phyloP scores from a whole-genome alignment of 2,329 filamentous ascomycete genomes.

The Botrytis fabae region DNA sequence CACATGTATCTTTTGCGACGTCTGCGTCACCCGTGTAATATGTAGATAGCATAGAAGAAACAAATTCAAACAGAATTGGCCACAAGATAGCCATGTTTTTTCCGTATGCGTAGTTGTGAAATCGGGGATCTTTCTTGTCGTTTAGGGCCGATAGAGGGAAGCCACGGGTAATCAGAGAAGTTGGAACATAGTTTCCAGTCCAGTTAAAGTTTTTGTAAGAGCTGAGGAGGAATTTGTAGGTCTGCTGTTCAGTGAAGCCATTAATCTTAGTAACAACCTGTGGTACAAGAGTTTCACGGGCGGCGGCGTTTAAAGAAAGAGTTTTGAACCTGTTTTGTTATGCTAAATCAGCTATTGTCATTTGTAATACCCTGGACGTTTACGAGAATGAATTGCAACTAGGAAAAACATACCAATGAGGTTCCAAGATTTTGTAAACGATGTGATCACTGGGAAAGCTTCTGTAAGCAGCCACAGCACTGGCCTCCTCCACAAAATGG shows the following conservation, averaged over 20 bases:
- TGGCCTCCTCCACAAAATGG: constrained; percentile 23
- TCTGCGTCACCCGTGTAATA: constrained; percentile 41
- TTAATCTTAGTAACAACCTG: constrained; percentile 15
- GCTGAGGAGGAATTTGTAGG: constrained; percentile 21
- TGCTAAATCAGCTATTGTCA: neutral
- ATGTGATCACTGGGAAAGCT: constrained; percentile 23
- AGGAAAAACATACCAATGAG: constrained; percentile 19
- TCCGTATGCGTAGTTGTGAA: constrained; percentile 52
- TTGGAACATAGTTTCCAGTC: constrained; percentile 45
- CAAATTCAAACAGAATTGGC: constrained; percentile 46
- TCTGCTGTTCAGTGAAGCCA: constrained; percentile 18
- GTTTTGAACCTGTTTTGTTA: constrained; percentile 19
- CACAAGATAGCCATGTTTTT: constrained; percentile 50
- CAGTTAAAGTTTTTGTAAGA: constrained; percentile 26
- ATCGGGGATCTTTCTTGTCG: constrained; percentile 40
- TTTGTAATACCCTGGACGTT: no score
- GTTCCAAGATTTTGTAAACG: constrained; percentile 22
- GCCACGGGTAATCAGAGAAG: constrained; percentile 47
- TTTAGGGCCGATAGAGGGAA: constrained; percentile 44
- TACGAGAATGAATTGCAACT: neutral
- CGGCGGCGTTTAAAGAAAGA: constrained; percentile 21
- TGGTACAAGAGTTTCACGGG: constrained; percentile 10
- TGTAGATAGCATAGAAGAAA: constrained; percentile 43
- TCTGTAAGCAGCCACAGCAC: constrained; percentile 21
- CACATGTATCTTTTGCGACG: constrained; percentile 40